Evolutionary conservation across 108 stramenopile genomes (phyloP).

Genomic region (Nitzschia inconspicua): DNA sequence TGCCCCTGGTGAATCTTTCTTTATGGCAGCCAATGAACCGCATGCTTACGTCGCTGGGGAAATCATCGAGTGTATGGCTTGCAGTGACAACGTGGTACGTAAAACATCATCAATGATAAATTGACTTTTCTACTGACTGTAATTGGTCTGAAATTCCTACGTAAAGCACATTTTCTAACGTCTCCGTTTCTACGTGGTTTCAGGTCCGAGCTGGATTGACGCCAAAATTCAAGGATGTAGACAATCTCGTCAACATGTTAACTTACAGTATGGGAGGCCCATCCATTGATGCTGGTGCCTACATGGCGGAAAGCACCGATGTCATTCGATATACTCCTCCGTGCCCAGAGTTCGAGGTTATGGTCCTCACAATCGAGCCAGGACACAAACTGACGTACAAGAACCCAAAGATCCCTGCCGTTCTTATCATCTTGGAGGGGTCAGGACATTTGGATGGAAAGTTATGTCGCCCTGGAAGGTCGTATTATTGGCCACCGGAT

Average conservation of each 20-base stretch:
- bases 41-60: conserved; percentile 96
- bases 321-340: conserved; percentile 80
- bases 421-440: conserved; percentile 74
- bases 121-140: background rate
- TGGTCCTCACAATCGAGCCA: conserved; percentile 62
- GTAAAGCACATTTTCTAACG: background rate
- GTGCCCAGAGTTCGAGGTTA: conserved; percentile 77
- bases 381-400: conserved; percentile 49
- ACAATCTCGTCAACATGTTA: conserved; percentile 93
- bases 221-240: conserved; percentile 96
- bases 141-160: background rate
- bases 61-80: conserved; percentile 98
- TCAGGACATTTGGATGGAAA: conserved; percentile 65
- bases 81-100: conserved; percentile 95
- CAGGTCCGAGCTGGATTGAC: conserved; percentile 92
- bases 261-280: conserved; percentile 79
- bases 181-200: background rate
- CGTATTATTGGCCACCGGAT: conserved; percentile 53
- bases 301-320: conserved; percentile 37
- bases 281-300: conserved; percentile 69
- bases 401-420: conserved; percentile 48
- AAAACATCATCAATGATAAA: background rate
- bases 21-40: conserved; percentile 86
- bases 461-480: conserved; percentile 58
- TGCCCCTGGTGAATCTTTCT: conserved; percentile 85